Evolutionary conservation across 768 basidiomycete species (phyloP).

Genomic region (Suillus decipiens): DNA sequence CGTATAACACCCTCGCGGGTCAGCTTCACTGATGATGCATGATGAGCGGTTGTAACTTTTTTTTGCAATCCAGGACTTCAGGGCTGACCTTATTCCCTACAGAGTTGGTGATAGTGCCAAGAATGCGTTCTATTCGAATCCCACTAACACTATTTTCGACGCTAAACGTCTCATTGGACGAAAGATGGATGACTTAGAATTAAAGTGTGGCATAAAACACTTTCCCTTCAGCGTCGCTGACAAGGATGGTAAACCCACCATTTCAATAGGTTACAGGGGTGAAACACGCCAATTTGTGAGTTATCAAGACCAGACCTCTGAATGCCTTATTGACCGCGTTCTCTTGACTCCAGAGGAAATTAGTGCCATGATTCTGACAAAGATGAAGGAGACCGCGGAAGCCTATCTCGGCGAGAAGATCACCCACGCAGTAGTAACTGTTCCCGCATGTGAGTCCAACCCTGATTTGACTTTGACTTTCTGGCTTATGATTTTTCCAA

Average conservation of each 20-base stretch:
- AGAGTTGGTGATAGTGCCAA: slow-evolving; percentile 94
- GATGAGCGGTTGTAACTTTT: slow-evolving; percentile 64
- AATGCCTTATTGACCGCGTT: neutral
- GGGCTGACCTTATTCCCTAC: neutral
- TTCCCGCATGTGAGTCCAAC: slow-evolving; percentile 77
- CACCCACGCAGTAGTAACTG: slow-evolving; percentile 96
- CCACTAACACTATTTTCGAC: slow-evolving; percentile 95
- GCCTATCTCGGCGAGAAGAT: slow-evolving; percentile 95
- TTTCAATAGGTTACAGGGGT: slow-evolving; percentile 77
- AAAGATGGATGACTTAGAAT: slow-evolving; percentile 77
- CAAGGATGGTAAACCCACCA: slow-evolving; percentile 77
- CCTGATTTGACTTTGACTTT: neutral
- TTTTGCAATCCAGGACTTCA: neutral
- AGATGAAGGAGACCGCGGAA: slow-evolving; percentile 99
- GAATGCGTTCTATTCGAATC: slow-evolving; percentile 92
- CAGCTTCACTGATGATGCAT: slow-evolving; percentile 76
- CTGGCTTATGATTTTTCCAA: slow-evolving; percentile 24
- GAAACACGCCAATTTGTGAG: slow-evolving; percentile 82
- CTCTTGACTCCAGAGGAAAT: slow-evolving; percentile 90
- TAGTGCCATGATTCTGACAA: slow-evolving; percentile 90
- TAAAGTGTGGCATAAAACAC: slow-evolving; percentile 84
- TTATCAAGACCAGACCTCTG: slow-evolving; percentile 16
- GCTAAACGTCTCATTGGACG: slow-evolving; percentile 95
- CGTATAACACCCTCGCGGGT: slow-evolving; percentile 92
- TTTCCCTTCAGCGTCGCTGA: slow-evolving; percentile 80